Conservation (phyloP, 768 basidiomycete genomes). For the Tulasnella sp. region DNA sequence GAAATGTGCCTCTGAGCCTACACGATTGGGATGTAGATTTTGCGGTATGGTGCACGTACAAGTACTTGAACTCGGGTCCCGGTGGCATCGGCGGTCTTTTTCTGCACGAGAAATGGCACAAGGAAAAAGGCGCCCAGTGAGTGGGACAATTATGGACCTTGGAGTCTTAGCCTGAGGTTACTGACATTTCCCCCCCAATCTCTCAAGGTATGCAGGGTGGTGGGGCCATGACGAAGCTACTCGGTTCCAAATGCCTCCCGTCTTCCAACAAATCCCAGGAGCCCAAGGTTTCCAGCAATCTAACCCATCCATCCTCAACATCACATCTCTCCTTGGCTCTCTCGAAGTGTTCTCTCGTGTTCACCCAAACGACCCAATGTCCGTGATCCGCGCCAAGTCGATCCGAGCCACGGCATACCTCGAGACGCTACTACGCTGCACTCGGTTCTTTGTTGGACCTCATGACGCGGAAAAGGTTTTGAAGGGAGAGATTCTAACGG, state of each 20-base stretch:
- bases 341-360: constrained; percentile 73
- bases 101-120: constrained; percentile 75
- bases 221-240: constrained; percentile 91
- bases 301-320: constrained; percentile 79
- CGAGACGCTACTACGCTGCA: constrained; percentile 57
- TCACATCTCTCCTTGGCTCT: constrained; percentile 77
- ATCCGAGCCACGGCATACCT: constrained; percentile 65
- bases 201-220: constrained; percentile 82
- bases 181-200: constrained; percentile 15
- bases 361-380: constrained; percentile 55
- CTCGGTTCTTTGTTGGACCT: constrained; percentile 57
- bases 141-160: background rate
- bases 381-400: constrained; percentile 62
- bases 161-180: constrained; percentile 8
- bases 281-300: constrained; percentile 96
- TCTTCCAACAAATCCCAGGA: constrained; percentile 77
- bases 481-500: constrained; percentile 20
- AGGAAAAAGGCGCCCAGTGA: constrained; percentile 55
- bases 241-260: constrained; percentile 84
- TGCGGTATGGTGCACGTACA: constrained; percentile 99
- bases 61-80: constrained; percentile 94
- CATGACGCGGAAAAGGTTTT: constrained; percentile 11
- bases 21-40: constrained; percentile 96
- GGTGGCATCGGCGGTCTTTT: constrained; percentile 96
- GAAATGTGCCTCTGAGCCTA: constrained; percentile 83